Evolutionary conservation across 805 yeast genomes (phyloP), one percentile per base, ranked within the genome.

Genomic region (Yarrowia bubula): DNA sequence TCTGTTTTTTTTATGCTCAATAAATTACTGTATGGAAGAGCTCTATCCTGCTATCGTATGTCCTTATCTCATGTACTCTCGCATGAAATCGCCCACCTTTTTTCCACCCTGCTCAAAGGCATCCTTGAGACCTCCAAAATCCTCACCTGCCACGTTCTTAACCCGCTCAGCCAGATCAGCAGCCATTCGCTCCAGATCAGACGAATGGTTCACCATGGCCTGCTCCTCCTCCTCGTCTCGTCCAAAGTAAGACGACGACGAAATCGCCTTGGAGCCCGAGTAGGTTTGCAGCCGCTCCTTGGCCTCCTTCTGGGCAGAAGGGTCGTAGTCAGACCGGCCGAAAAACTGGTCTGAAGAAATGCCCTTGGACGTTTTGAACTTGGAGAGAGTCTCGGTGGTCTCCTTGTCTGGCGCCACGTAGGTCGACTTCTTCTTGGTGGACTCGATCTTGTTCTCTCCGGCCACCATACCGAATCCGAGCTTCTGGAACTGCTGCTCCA

Each of bases 281-380:
- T 90, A 95, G 4, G 87, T 79, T 75, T 87, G 91, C 65, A 95
- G 80, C 72, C 95, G 92, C n/a, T 83, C 73, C 68, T 83, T 82
- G 1, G 98, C 98, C 75, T 92, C 97, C 51, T 81, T 82, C 65
- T 88, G 88, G 43, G 90, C 89, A 1, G 80, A 81, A 69, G 89
- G 88, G 72, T 91, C 98, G 72, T 84, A 90, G 31, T 86, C 79
- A 47, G 92, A 93, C 72, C 96, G 86, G 17, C 97, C 97, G 76
- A 95, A 95, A 72, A 84, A 85, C 78, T 92, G 96, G 77, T 95
- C 98, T 1, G 98, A 92, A 0, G 98, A 95, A 68, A 95, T 95
- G 55, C 92, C 97, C 82, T 90, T 93, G 75, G 92, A 97, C 44
- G 79, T 79, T 65, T 98, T 98, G 74, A 83, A 95, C 78, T 91